Evolutionary conservation across 2,329 filamentous ascomycete genomes (phyloP).

Genomic region (Pyrenophora teres): DNA sequence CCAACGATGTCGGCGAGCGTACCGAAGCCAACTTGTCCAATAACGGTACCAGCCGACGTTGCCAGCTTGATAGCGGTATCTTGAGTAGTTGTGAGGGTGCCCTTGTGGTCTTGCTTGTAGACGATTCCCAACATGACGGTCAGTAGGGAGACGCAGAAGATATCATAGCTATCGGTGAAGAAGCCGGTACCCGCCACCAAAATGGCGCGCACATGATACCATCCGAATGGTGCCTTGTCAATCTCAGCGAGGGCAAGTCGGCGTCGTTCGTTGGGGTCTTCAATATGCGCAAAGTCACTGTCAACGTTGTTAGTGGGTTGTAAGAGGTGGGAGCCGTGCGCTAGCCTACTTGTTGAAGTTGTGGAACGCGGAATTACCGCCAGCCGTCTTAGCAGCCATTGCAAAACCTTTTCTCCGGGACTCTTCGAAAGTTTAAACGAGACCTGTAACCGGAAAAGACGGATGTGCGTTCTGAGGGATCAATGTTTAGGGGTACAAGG

Average conservation of each 20-base stretch:
- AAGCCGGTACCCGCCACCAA: conserved; percentile 81
- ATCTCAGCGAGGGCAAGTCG: conserved; percentile 80
- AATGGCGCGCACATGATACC: conserved; percentile 79
- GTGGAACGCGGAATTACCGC: conserved; percentile 33
- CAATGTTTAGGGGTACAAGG: conserved; percentile 1
- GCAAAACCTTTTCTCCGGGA: conserved; percentile 19
- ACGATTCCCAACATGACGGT: conserved; percentile 77
- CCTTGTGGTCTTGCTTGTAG: conserved; percentile 63
- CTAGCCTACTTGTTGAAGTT: conserved; percentile 30
- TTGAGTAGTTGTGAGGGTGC: conserved; percentile 63
- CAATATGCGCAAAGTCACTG: conserved; percentile 52
- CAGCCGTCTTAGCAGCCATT: conserved; percentile 26
- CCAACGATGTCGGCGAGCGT: conserved; percentile 71
- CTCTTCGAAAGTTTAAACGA: conserved; percentile 12
- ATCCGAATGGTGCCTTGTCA: conserved; percentile 80
- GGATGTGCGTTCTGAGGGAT: conserved; percentile 1
- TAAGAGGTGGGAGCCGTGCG: background rate
- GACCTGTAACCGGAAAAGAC: conserved; percentile 11
- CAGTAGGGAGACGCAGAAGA: conserved; percentile 58
- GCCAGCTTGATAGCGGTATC: conserved; percentile 86
- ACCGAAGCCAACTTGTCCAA: conserved; percentile 77
- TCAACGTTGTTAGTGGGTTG: background rate
- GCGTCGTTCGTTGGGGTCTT: conserved; percentile 77
- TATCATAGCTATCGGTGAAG: conserved; percentile 79
- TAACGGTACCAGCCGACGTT: conserved; percentile 80